Evolutionary conservation across 2,329 filamentous ascomycete species (phyloP), one percentile per base, ranked within the genome.

Genomic region (Neoarthrinium moseri): DNA sequence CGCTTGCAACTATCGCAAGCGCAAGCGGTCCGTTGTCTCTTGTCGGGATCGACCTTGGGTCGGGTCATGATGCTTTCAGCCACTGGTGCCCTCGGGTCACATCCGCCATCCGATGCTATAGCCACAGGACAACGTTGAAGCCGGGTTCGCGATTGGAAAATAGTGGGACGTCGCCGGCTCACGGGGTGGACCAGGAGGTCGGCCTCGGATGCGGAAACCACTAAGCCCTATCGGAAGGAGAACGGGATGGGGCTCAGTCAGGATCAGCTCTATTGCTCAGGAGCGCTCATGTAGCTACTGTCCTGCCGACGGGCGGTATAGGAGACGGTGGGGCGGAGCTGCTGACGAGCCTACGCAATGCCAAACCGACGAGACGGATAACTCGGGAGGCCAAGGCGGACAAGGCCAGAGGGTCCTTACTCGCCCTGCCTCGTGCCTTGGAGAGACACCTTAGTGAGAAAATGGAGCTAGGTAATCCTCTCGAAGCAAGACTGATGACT

Each of bases 1-100:
- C 75, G 73, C 65, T 83, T 85, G 68, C 83, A 86, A 51, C 71
- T 78, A 52, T 83, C 78, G 61, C 83, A 86, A 32, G 83, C 83
- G 54, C 81, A 77, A 21, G 78, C 78, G 42, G 77, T 85, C 55
- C 83, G 77, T 64, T 81, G 77, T 52, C 82, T 74, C 62, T 83
- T 79, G 52, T 84, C 78, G 54, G 74, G 72, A 24, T 75, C 70
- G 49, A 83, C 76, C 61, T 73, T 79, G 41, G 72, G 72, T 55
- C 78, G 72, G 54, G 75, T 75, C 80, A 64, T 64, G 51, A 52
- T 60, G 53, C 47, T 56, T 53, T 50, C 47, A 52, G 54, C 54
- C 51, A 57, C 51, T 51, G 48, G 48, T 32, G 48, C 54, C 35
- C 46, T 52, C 45, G 58, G 57, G 57, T 62, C 52, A 60, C 59